These are phyloP conservation scores for Erodium texanum DNA, from an alignment of 441 rosid species.

Conservation along the genomic window DNA sequence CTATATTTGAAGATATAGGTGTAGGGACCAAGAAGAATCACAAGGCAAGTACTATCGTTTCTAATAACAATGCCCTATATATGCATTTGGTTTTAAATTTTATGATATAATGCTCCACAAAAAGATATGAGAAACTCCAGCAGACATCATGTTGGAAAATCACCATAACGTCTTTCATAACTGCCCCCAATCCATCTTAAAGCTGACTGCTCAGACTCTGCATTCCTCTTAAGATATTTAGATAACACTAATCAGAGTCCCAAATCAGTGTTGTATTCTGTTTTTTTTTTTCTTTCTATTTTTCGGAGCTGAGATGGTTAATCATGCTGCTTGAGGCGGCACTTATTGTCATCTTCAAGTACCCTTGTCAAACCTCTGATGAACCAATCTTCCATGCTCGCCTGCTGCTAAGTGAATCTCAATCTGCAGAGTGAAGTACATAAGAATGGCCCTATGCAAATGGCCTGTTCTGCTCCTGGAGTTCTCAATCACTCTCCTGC, in stretches of 20 bases:
- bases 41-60: neutral
- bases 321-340: neutral
- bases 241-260: neutral
- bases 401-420: no score
- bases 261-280: neutral
- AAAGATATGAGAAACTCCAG: neutral
- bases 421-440: neutral
- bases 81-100: neutral
- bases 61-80: neutral
- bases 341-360: neutral
- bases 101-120: neutral
- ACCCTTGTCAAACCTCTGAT: neutral
- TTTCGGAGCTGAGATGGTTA: neutral
- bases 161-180: neutral
- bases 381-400: neutral
- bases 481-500: no score
- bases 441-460: neutral
- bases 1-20: no score
- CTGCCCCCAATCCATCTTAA: neutral
- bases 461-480: neutral
- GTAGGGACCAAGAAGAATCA: neutral
- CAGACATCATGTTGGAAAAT: neutral
- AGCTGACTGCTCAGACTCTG: neutral
- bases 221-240: neutral
- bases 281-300: neutral